Conservation (phyloP, 495 filamentous ascomycete species). For the Podospora fimiseda region DNA sequence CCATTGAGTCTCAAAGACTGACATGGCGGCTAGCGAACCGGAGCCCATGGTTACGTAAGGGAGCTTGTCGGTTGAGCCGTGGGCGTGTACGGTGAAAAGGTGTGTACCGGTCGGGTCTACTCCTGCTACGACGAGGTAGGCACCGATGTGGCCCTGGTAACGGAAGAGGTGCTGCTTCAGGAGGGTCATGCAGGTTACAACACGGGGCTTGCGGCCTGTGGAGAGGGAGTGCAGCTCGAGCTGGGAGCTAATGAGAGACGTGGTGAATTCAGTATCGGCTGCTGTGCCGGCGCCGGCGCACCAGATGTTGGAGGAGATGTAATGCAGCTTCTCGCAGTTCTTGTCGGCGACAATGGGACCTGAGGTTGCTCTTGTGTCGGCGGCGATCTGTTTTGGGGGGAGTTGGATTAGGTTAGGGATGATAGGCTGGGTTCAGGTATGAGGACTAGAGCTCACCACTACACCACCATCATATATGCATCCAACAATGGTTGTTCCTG, state of each 20-base stretch:
- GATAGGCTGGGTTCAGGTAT: no score
- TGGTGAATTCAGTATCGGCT: constrained; percentile 99
- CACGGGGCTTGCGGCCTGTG: constrained; percentile 90
- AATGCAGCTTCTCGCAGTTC: constrained; percentile 99
- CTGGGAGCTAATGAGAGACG: constrained; percentile 94
- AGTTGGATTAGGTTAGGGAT: not conserved
- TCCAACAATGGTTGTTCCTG: constrained; percentile 98
- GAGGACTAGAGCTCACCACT: constrained; percentile 76
- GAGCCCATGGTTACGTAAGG: constrained; percentile 99
- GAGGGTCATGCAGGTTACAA: constrained; percentile 99
- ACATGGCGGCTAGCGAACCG: constrained; percentile 94
- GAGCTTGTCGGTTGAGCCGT: constrained; percentile 97
- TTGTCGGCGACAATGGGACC: constrained; percentile 99
- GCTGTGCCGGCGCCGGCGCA: constrained; percentile 97
- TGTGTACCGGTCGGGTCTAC: constrained; percentile 95
- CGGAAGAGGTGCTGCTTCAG: constrained; percentile 99
- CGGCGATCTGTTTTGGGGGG: constrained; percentile 62
- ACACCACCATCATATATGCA: constrained; percentile 96
- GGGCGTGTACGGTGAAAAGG: constrained; percentile 96
- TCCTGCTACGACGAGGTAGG: constrained; percentile 95
- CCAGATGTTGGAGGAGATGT: constrained; percentile 98
- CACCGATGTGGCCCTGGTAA: constrained; percentile 95
- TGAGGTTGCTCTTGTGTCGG: constrained; percentile 95
- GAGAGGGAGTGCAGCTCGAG: constrained; percentile 94
- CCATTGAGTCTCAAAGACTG: constrained; percentile 96